Percentiles rank a stretch among this genome's conserved stretches.
Conservation (phyloP, 345 rosid species). For the Syzygium grande region DNA sequence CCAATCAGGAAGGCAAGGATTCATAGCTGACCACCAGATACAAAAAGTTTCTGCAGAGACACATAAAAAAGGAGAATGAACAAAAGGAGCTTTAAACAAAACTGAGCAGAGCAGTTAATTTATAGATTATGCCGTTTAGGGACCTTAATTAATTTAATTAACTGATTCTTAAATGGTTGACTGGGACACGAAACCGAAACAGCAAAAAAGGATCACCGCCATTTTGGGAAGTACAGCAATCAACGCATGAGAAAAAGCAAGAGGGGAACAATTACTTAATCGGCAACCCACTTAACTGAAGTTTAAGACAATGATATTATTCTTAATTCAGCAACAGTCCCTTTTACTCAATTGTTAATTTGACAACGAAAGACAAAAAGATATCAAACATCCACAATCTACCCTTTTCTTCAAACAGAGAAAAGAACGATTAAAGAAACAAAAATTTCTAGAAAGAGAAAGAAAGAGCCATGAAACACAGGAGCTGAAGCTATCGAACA, state of each 20-base stretch:
- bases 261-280: neutral
- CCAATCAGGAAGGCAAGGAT: constrained; percentile 48
- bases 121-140: neutral
- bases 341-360: neutral
- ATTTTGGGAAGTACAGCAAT: constrained; percentile 4
- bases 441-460: neutral
- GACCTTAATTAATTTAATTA: neutral
- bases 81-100: neutral
- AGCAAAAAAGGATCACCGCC: neutral
- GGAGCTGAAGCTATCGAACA: neutral
- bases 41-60: constrained; percentile 6
- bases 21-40: constrained; percentile 32
- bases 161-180: neutral
- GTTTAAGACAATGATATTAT: neutral
- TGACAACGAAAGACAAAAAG: neutral
- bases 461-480: neutral
- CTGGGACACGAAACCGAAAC: neutral
- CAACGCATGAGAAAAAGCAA: neutral
- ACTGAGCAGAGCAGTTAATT: neutral
- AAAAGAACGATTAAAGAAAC: neutral
- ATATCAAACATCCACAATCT: neutral
- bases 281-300: neutral
- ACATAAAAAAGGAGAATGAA: neutral
- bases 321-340: neutral
- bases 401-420: neutral